phyloP scores from a whole-genome alignment of 495 filamentous ascomycete genomes.

The Daldinia vernicosa region DNA sequence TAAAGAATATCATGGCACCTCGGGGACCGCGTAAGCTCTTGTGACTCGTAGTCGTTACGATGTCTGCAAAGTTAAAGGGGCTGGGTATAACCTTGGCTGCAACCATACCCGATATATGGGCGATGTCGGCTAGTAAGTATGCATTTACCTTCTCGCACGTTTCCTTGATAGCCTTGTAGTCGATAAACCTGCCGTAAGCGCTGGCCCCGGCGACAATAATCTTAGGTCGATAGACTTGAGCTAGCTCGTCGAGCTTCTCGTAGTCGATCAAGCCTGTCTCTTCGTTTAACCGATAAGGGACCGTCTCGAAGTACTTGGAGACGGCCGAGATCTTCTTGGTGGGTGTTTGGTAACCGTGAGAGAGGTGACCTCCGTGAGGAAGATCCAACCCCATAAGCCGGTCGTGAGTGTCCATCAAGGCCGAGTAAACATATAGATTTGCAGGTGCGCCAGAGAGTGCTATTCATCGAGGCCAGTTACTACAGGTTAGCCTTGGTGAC shows the following conservation, averaged over 20 bases:
- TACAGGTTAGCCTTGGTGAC: constrained; percentile 17
- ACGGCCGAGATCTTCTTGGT: constrained; percentile 98
- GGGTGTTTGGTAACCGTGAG: constrained; percentile 96
- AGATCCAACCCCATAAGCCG: constrained; percentile 97
- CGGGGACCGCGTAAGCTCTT: constrained; percentile 95
- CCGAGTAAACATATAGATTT: constrained; percentile 95
- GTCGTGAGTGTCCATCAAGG: constrained; percentile 89
- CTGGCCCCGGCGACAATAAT: constrained; percentile 94
- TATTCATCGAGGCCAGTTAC: constrained; percentile 45
- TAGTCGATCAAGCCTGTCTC: constrained; percentile 95
- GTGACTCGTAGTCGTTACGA: constrained; percentile 98
- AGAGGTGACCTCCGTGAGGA: constrained; percentile 95
- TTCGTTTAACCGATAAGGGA: constrained; percentile 92
- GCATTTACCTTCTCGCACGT: constrained; percentile 91
- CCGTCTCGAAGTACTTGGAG: constrained; percentile 98
- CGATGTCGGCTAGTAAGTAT: constrained; percentile 95
- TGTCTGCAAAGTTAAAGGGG: constrained; percentile 89
- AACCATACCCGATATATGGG: constrained; percentile 95
- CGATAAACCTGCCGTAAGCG: constrained; percentile 92
- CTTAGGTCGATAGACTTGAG: constrained; percentile 89
- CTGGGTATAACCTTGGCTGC: constrained; percentile 89
- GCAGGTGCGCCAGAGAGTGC: constrained; percentile 95
- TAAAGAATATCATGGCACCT: constrained; percentile 98
- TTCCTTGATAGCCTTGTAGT: constrained; percentile 86
- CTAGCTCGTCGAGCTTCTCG: constrained; percentile 83